phyloP scores from a whole-genome alignment of 768 basidiomycete genomes.

The Mycena venus region DNA sequence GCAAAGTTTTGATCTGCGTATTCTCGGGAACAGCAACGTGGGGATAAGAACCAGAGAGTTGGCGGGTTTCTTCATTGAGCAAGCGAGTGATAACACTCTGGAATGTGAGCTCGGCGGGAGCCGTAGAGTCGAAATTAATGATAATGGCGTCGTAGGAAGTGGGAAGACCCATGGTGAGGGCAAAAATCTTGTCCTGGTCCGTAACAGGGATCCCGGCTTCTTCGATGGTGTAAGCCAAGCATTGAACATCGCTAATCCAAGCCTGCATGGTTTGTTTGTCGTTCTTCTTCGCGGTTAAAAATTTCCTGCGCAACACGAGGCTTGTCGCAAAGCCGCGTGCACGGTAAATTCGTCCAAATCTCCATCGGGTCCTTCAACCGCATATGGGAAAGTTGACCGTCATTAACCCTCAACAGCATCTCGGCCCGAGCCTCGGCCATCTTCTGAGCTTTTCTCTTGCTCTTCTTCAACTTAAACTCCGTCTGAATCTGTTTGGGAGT shows the following conservation, averaged over 20 bases:
- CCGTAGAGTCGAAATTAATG: conserved; percentile 45
- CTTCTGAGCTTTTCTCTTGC: conserved; percentile 27
- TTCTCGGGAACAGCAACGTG: too few species aligned
- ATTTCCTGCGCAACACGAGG: conserved; percentile 36
- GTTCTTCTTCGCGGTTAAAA: conserved; percentile 40
- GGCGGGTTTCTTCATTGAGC: conserved; percentile 48
- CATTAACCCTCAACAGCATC: conserved; percentile 43
- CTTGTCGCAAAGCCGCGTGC: conserved; percentile 41
- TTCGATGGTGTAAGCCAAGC: conserved; percentile 35
- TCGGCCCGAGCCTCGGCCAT: conserved; percentile 41
- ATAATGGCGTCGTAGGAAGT: conserved; percentile 43
- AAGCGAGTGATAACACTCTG: conserved; percentile 43
- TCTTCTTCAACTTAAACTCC: too few species aligned
- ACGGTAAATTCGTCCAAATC: conserved; percentile 40
- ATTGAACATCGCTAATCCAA: conserved; percentile 40
- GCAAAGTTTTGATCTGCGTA: too few species aligned
- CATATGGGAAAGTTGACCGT: conserved; percentile 43
- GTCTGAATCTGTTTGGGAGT: too few species aligned
- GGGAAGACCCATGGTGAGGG: conserved; percentile 43
- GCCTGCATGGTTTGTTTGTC: conserved; percentile 37
- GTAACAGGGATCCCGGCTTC: conserved; percentile 32
- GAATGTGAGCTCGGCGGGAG: conserved; percentile 39
- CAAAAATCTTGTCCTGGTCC: conserved; percentile 43
- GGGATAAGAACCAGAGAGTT: not conserved
- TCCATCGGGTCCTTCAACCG: conserved; percentile 36